Base-by-base conservation (phyloP, 1,139 yeast genomes). In the Suhomyces choctaworum region DNA sequence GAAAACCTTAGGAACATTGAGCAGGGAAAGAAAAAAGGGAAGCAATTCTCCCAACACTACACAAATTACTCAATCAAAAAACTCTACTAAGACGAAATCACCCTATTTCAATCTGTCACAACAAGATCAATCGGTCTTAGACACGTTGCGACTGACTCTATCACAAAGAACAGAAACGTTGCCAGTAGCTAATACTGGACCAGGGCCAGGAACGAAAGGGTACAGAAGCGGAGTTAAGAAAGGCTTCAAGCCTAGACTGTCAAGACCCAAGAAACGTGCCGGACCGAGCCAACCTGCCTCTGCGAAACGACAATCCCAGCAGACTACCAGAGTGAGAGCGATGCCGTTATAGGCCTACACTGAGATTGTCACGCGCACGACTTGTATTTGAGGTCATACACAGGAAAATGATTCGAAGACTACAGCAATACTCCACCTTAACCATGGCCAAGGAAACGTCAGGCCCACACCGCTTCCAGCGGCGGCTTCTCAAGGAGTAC, bases 401-500 rank as follows among this genome's bases (percentile, higher is more conserved):
- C n/a, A n/a, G n/a, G n/a, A n/a, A n/a, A n/a, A n/a, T n/a, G n/a
- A n/a, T n/a, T n/a, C n/a, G n/a, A n/a, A n/a, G n/a, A n/a, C n/a
- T n/a, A n/a, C n/a, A n/a, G n/a, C n/a, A n/a, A n/a, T n/a, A n/a
- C n/a, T n/a, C n/a, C n/a, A n/a, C n/a, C n/a, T n/a, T n/a, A n/a
- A n/a, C n/a, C n/a, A n/a, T n/a, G n/a, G 11, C 6, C 5, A 2
- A 7, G 13, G 27, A n/a, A 19, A 24, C 14, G 30, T 20, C 36
- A 10, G 42, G 42, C 16, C 27, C 44, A 29, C 52, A 48, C 22
- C 50, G 71, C 10, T 72, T 57, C 44, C 59, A 59, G 21, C 64
- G 61, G 44, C 46, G 80, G 25, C 52, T 74, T 11, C 51, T 71
- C 42, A 72, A 72, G 43, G 80, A 74, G 49, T 58, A 58, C 40